Evolutionary conservation across 768 basidiomycete species (phyloP), one percentile per base, ranked within the genome.

Genomic region (Hysterangium stoloniferum): DNA sequence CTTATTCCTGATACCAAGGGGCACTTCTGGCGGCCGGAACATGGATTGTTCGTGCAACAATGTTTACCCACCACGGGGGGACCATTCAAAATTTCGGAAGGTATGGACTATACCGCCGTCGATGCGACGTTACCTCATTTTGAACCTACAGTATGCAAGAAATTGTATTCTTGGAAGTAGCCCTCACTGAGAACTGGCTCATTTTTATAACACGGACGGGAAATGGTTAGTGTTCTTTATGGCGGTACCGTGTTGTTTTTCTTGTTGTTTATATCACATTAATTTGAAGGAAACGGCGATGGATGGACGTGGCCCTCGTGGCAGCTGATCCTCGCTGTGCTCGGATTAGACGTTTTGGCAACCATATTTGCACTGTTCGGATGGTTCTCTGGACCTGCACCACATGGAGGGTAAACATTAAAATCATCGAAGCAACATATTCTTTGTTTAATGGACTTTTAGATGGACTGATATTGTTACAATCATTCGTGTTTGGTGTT

Each of bases 141-240:
- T 13, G 1, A 6, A 28, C 19, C 29, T 35, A 45, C 36, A 63
- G 61, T 48, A 61, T 71, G n/a, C 73, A 73, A 56, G 71, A 71
- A 51, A 64, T 74, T 33, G 54, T 75, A 27, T 75, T 74, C 65
- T 61, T 75, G 19, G 68, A 75, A 54, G 73, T 75, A 7, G 69
- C 73, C 2, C 60, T 75, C 17, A 75, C 73, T 1, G 73, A 75
- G 60, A 67, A 67, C 28, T 71, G 70, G 69, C 51, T 68, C n/a
- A 65, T 66, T 40, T 66, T 66, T 56, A 58, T 63, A 56, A 57
- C 54, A 3, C 31, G 42, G 11, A 45, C 17, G 8, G 44, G 44
- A 12, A 4, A 31, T 15, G 44, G 12, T 24, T 25, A 6, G 40
- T 20, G 19, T n/a, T n/a, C n/a, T n/a, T n/a, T n/a, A n/a, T n/a